Conservation (phyloP, 306 rosid species). For the Biancaea sappan region DNA sequence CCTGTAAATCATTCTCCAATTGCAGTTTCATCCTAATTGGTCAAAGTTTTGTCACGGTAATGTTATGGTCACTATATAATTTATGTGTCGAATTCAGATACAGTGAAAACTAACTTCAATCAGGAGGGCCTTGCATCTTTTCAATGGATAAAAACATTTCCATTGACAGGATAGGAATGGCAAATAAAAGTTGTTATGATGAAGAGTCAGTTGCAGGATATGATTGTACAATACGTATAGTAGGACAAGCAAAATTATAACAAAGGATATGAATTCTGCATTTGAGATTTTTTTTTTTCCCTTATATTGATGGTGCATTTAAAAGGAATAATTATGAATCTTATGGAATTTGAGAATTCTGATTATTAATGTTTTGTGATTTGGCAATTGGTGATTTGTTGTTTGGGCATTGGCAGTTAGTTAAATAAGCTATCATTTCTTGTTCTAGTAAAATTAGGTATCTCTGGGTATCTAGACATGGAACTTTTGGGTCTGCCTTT, state of each 20-base stretch:
- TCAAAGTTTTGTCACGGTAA: conserved; percentile 8
- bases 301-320: not conserved
- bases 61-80: conserved; percentile 5
- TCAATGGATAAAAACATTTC: not conserved
- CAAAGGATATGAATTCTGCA: not conserved
- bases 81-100: conserved; percentile 24
- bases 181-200: not conserved
- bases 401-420: not conserved
- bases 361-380: not conserved
- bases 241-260: not conserved
- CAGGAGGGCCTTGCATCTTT: not conserved
- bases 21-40: conserved; percentile 12
- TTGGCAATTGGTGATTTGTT: not conserved
- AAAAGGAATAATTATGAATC: conserved; percentile 6
- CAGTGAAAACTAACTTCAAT: conserved; percentile 18
- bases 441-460: not conserved
- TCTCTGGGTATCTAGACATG: not conserved
- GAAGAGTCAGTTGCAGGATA: not conserved
- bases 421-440: not conserved
- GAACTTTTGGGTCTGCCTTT: not conserved
- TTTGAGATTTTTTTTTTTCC: not conserved
- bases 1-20: conserved; percentile 20
- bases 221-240: conserved; percentile 17
- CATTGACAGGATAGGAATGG: not conserved
- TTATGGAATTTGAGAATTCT: not conserved